These are phyloP conservation scores for Suhomyces bolitotheri DNA, from an alignment of 1,139 yeast genomes.

Conservation along the genomic window DNA sequence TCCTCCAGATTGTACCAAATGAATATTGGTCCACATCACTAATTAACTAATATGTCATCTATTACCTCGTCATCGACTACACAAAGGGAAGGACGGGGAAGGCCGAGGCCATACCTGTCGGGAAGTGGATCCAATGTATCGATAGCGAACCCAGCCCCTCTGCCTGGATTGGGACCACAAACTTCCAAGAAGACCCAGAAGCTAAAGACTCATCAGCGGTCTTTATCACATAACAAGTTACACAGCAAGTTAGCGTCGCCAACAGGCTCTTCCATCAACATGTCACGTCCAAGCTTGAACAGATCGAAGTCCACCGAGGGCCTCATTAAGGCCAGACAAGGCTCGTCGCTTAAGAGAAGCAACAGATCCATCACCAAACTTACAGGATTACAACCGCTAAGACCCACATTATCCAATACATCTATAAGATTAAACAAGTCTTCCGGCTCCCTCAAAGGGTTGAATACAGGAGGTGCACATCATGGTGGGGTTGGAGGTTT, in stretches of 20 bases:
- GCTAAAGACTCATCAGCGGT: constrained; percentile 29
- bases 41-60: constrained; percentile 6
- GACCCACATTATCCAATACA: constrained; percentile 36
- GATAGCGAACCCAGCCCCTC: neutral
- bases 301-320: constrained; percentile 50
- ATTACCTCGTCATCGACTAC: constrained; percentile 5
- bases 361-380: constrained; percentile 42
- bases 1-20: too few species aligned
- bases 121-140: constrained; percentile 4
- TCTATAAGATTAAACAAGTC: constrained; percentile 33
- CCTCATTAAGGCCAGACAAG: constrained; percentile 25
- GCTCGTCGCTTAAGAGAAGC: constrained; percentile 32
- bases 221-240: constrained; percentile 37
- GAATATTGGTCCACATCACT: too few species aligned
- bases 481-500: constrained; percentile 28
- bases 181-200: constrained; percentile 7
- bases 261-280: constrained; percentile 16
- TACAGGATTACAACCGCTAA: constrained; percentile 40
- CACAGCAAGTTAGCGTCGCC: constrained; percentile 22
- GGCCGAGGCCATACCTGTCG: constrained; percentile 9
- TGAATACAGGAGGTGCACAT: constrained; percentile 17
- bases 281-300: constrained; percentile 34
- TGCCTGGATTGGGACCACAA: constrained; percentile 5
- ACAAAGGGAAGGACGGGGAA: constrained; percentile 9
- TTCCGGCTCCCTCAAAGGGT: constrained; percentile 37